Percentiles rank a stretch among this genome's conserved stretches.
phyloP scores from a whole-genome alignment of 148 eudicot species.

The Chenopodium berlandieri region DNA sequence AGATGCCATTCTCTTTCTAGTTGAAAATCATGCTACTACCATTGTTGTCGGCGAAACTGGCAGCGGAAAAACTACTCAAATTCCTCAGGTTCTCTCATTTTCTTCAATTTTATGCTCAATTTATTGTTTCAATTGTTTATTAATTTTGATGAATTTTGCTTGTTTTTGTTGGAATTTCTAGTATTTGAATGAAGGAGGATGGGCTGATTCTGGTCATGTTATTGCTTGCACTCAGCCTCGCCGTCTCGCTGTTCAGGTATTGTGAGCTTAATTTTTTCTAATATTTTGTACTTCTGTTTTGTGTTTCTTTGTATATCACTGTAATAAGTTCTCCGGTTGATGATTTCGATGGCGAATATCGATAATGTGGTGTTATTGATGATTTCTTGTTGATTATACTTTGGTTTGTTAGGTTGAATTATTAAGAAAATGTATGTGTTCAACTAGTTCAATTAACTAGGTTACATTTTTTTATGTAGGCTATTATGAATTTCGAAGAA shows the following conservation, averaged over 20 bases:
- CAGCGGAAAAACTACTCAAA: conserved; percentile 94
- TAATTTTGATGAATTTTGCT: not conserved
- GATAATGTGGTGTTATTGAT: not conserved
- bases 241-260: conserved; percentile 95
- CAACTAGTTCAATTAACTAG: not conserved
- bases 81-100: conserved; percentile 68
- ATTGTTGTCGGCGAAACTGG: conserved; percentile 93
- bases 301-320: not conserved
- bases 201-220: conserved; percentile 84
- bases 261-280: not conserved
- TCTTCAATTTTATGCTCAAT: not conserved
- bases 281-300: not conserved
- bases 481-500: not conserved
- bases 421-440: not conserved
- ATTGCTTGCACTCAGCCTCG: conserved; percentile 99
- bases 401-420: not conserved
- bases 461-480: not conserved
- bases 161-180: conserved; percentile 26
- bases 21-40: conserved; percentile 79
- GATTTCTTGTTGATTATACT: not conserved
- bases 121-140: not conserved
- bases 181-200: conserved; percentile 91
- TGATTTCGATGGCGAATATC: not conserved
- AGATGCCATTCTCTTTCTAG: conserved; percentile 66
- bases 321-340: not conserved